phyloP scores from a whole-genome alignment of 129 eudicot genomes.

The Calendula officinalis region DNA sequence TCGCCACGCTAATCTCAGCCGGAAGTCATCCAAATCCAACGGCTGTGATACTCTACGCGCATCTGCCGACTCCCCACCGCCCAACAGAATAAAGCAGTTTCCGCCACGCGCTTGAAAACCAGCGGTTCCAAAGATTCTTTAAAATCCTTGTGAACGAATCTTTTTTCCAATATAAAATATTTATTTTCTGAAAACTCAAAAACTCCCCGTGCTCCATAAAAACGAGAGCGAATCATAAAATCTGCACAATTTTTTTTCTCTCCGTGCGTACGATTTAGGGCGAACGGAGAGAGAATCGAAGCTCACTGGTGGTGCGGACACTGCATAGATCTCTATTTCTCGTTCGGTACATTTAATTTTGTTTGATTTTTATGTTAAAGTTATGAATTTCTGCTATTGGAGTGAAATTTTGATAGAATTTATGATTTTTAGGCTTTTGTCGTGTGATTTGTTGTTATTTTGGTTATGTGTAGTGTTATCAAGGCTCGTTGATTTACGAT shows the following conservation, averaged over 20 bases:
- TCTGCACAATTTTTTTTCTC: conserved; percentile 16
- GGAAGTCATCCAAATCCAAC: conserved; percentile 6
- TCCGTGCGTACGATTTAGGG: background rate
- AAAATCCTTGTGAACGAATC: conserved; percentile 21
- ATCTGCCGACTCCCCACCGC: conserved; percentile 12
- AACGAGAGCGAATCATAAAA: conserved; percentile 1
- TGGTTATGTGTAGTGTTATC: background rate
- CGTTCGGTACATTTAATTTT: background rate
- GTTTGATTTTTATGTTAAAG: background rate
- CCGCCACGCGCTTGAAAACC: conserved; percentile 19
- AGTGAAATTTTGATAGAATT: conserved; percentile 4
- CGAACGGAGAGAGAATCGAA: conserved; percentile 2
- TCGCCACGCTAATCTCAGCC: conserved; percentile 10
- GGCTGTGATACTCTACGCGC: conserved; percentile 19
- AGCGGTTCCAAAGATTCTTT: conserved; percentile 20
- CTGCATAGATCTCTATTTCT: conserved; percentile 4
- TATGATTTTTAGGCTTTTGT: background rate
- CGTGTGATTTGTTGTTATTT: background rate
- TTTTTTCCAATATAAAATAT: background rate
- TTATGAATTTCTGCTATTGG: background rate
- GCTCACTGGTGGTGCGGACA: background rate
- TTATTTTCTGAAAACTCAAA: background rate
- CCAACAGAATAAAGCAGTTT: background rate
- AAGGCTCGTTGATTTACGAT: conserved; percentile 1
- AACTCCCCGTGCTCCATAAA: background rate